Base-by-base conservation (phyloP, 768 basidiomycete genomes). In the Arthromyces matolae region DNA sequence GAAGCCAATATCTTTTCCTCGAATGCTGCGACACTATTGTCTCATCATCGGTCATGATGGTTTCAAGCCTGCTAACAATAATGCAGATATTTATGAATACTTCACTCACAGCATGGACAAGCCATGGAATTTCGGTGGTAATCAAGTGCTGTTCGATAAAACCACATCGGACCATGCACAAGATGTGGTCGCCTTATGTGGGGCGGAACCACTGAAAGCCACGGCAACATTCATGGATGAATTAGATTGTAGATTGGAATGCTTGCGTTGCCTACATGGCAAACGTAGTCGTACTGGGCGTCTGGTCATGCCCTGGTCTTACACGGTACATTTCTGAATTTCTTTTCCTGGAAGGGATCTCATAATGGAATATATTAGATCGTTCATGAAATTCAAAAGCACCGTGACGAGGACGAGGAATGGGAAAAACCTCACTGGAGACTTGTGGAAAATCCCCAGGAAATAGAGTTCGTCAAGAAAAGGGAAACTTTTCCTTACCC, bases 251-350 rank as follows among this genome's bases (percentile, higher is more conserved):
- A 49, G 67, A 35, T 18, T 71, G 8, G 66, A 71, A 46, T 71
- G 67, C 42, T 16, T 59, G 20, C 55, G 60, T 12, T 71, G 67
- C 43, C 34, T 44, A 10, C 58, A 56, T n/a, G 44, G 51, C 1
- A 53, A 42, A 28, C 34, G 42, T 22, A 49, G 56, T n/a, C 45
- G 45, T 6, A 45, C 43, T 25, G 43, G 43, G 12, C 51, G 60
- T 7, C 54, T 62, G 12, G 57, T 60, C 12, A 68, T 69, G 68
- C 57, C 46, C n/a, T 71, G 69, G 67, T 61, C 42, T 28, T 56
- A 48, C 42, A 67, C 64, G 36, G 69, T 66, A 54, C 41, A 62
- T 57, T 8, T 13, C 14, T 12, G 10, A 12, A n/a, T 23, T 7
- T 25, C 32, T 19, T 18, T 28, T 22, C 4, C 18, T 24, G 10